These are phyloP conservation scores for Fusarium sacchari DNA, from an alignment of 2,329 filamentous ascomycete genomes.

Conservation along the genomic window DNA sequence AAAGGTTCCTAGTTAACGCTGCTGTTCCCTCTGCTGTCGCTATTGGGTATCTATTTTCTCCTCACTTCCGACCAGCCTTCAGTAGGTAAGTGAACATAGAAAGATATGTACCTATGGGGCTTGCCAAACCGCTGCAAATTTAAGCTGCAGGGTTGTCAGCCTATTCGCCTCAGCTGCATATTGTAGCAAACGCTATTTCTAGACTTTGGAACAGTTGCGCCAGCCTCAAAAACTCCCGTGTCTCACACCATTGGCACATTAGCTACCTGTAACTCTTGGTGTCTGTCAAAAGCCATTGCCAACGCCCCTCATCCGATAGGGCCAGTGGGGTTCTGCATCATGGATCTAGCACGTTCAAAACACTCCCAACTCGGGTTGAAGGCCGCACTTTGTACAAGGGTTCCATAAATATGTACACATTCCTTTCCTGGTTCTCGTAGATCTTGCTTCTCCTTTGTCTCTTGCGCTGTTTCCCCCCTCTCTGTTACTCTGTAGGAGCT, in stretches of 20 bases:
- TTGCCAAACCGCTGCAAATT: neutral
- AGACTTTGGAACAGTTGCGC: neutral
- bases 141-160: neutral
- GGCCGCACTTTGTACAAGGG: conserved; percentile 1
- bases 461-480: neutral
- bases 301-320: conserved; percentile 11
- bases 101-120: neutral
- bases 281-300: neutral
- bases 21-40: neutral
- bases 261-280: neutral
- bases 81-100: neutral
- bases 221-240: neutral
- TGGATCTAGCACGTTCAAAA: conserved; percentile 1
- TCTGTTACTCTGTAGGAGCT: neutral
- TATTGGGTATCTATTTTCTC: neutral
- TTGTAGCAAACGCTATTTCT: neutral
- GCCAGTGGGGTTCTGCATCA: neutral
- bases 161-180: neutral
- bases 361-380: conserved; percentile 17
- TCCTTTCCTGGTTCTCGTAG: neutral
- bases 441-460: neutral
- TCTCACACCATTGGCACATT: neutral
- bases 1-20: neutral
- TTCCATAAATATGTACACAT: conserved; percentile 22
- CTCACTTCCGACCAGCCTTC: neutral